These are phyloP conservation scores for Apiotrichum gracile DNA, from an alignment of 1,284 basidiomycete genomes.

Conservation along the genomic window DNA sequence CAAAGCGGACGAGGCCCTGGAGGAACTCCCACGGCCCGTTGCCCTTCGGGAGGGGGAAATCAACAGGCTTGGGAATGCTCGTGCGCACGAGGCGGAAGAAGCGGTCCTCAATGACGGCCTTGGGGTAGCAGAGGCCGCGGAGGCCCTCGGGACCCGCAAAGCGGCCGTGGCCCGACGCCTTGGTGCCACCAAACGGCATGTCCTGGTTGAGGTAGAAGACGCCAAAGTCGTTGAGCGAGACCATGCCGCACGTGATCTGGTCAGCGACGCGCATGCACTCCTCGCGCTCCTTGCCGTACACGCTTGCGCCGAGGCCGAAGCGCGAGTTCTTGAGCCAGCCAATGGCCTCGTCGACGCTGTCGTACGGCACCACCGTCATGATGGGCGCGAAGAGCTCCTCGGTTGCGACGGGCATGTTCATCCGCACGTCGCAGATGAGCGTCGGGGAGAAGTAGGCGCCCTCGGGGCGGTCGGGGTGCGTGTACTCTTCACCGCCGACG, in stretches of 20 bases:
- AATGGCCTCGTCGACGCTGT: slow-evolving; percentile 72
- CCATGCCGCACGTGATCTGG: slow-evolving; percentile 86
- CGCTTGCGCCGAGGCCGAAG: slow-evolving; percentile 89
- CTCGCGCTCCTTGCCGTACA: slow-evolving; percentile 78
- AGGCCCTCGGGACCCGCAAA: slow-evolving; percentile 92
- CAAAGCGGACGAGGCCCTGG: slow-evolving; percentile 62
- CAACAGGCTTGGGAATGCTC: slow-evolving; percentile 58
- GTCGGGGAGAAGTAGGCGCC: slow-evolving; percentile 83
- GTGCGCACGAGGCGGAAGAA: slow-evolving; percentile 79
- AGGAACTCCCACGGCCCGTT: slow-evolving; percentile 63
- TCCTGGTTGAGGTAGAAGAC: slow-evolving; percentile 88
- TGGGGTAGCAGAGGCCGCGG: slow-evolving; percentile 74
- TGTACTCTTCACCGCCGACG: slow-evolving; percentile 60
- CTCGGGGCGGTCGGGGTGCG: slow-evolving; percentile 60
- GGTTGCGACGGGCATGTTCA: slow-evolving; percentile 67
- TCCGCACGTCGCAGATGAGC: slow-evolving; percentile 72
- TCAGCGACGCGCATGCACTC: slow-evolving; percentile 72
- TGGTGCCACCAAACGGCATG: slow-evolving; percentile 87
- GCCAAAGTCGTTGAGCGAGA: slow-evolving; percentile 90
- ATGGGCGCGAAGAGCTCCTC: slow-evolving; percentile 88
- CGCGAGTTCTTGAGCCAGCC: slow-evolving; percentile 76
- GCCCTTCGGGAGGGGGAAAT: slow-evolving; percentile 17
- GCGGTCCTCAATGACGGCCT: slow-evolving; percentile 78
- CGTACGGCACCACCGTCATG: slow-evolving; percentile 74
- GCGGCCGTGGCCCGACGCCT: slow-evolving; percentile 81